Conservation (phyloP, 1,139 yeast species). For the Kodamaea fungicola region DNA sequence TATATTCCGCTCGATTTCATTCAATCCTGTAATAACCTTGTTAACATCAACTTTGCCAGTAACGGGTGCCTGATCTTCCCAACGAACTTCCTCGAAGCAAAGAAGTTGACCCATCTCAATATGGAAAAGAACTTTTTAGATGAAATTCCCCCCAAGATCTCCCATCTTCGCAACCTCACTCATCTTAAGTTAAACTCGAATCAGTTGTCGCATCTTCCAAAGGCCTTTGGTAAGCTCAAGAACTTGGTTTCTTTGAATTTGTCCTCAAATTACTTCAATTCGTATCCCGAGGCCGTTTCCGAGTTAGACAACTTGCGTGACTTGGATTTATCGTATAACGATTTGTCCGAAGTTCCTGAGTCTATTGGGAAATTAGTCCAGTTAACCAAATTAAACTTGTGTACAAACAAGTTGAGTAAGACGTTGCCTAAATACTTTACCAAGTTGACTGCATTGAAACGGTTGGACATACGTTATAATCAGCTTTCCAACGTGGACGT, state of each 20-base stretch:
- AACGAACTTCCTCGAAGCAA: conserved; percentile 64
- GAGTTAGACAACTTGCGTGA: conserved; percentile 57
- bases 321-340: conserved; percentile 81
- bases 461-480: conserved; percentile 79
- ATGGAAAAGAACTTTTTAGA: conserved; percentile 75
- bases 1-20: conserved; percentile 81
- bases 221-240: conserved; percentile 52
- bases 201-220: conserved; percentile 65
- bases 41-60: conserved; percentile 62
- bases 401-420: conserved; percentile 67
- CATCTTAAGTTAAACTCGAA: conserved; percentile 68
- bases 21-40: conserved; percentile 73
- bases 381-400: conserved; percentile 66
- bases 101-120: conserved; percentile 65
- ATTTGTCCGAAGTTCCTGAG: conserved; percentile 58
- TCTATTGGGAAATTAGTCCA: conserved; percentile 56
- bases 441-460: conserved; percentile 54
- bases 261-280: conserved; percentile 73
- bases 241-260: conserved; percentile 63
- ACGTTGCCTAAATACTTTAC: conserved; percentile 53
- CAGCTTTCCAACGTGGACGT: conserved; percentile 61
- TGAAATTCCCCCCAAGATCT: conserved; percentile 55
- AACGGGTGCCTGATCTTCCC: conserved; percentile 80
- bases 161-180: conserved; percentile 52
- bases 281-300: conserved; percentile 69